Evolutionary conservation across 257 asterid genomes (phyloP).

Genomic region (Salvia miltiorrhiza): DNA sequence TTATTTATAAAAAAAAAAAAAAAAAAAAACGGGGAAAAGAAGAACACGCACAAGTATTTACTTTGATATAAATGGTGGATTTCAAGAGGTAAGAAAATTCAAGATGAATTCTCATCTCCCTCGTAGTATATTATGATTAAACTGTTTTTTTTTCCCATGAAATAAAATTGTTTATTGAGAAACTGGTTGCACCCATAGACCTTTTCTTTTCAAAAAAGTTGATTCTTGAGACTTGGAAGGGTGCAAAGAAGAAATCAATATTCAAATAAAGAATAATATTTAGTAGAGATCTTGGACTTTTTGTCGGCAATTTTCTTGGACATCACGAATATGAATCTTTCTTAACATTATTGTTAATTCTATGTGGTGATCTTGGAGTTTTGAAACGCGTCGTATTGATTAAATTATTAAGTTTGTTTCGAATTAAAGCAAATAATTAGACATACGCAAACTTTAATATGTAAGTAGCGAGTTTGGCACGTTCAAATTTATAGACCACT

Average conservation of each 20-base stretch:
- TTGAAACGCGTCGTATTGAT: too few relatives aligned
- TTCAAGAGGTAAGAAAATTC: not conserved
- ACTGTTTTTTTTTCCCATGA: too few relatives aligned
- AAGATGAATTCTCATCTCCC: not conserved
- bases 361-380: too few relatives aligned
- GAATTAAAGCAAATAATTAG: too few relatives aligned
- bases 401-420: too few relatives aligned
- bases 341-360: too few relatives aligned
- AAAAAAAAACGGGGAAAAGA: not conserved
- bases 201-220: not conserved
- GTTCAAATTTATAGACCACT: too few relatives aligned
- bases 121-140: not conserved
- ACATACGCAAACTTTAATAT: too few relatives aligned
- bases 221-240: not conserved
- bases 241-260: not conserved
- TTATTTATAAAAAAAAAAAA: too few relatives aligned
- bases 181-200: too few relatives aligned
- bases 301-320: not conserved
- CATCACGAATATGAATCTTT: not conserved
- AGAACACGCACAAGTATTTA: not conserved
- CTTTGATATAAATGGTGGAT: not conserved
- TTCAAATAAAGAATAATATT: not conserved
- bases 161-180: too few relatives aligned
- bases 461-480: too few relatives aligned
- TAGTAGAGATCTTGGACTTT: not conserved